A percentile compares a stretch with the other conserved stretches of the same genome.
Conservation (phyloP, 768 basidiomycete species). For the Pleurotus eryngii region DNA sequence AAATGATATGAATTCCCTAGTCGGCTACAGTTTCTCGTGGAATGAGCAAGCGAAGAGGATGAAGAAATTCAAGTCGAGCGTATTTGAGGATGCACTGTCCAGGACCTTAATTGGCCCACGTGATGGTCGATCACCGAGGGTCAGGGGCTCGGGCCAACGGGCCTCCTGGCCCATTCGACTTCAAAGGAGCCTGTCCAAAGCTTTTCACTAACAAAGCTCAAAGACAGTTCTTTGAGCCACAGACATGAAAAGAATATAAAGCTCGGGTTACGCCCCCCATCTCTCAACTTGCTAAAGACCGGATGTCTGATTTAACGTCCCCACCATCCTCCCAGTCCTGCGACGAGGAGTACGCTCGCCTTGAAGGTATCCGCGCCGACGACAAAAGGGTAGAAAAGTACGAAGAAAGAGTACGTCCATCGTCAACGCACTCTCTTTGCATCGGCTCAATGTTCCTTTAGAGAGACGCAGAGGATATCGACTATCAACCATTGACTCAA, state of each 20-base stretch:
- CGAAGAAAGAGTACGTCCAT: not conserved
- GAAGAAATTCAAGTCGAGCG: not conserved
- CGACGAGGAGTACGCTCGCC: not conserved
- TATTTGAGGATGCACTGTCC: not conserved
- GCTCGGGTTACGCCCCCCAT: not conserved
- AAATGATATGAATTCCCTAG: too few species aligned
- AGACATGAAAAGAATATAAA: not conserved
- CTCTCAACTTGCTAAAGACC: not conserved
- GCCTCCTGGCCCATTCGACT: not conserved
- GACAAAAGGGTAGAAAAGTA: not conserved
- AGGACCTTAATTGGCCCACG: constrained; percentile 1
- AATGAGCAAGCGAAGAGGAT: not conserved
- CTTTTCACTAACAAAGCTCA: not conserved
- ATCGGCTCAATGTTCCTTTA: not conserved
- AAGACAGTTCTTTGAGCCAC: not conserved
- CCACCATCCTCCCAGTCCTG: not conserved
- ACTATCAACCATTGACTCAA: not conserved
- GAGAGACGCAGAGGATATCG: not conserved
- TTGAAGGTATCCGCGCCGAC: not conserved
- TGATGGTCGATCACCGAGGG: not conserved
- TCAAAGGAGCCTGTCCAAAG: not conserved
- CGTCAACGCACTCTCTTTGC: too few species aligned
- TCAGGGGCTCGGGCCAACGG: not conserved
- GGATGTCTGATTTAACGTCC: not conserved
- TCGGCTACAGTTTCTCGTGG: not conserved